A percentile compares a stretch with the other conserved stretches of the same genome.
Conservation (phyloP, 2,329 filamentous ascomycete species). For the Amauroascus verrucosus region DNA sequence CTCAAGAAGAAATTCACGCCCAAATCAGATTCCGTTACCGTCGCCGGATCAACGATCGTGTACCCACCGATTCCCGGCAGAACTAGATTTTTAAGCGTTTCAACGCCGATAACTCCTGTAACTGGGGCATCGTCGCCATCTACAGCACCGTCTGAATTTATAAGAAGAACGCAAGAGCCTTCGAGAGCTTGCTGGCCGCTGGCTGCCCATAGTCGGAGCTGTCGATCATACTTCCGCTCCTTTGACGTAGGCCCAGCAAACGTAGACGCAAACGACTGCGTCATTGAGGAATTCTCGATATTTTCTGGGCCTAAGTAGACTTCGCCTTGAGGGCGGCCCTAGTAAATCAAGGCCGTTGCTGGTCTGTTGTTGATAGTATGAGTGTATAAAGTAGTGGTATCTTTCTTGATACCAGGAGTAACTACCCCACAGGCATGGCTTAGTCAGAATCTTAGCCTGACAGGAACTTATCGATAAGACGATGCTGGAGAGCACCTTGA, state of each 20-base stretch:
- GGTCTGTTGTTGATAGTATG: neutral
- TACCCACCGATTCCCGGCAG: conserved; percentile 85
- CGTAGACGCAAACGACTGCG: conserved; percentile 28
- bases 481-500: too few species aligned
- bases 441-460: neutral
- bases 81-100: conserved; percentile 94
- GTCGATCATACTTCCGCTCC: conserved; percentile 80
- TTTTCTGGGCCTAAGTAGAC: neutral
- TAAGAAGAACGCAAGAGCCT: conserved; percentile 76
- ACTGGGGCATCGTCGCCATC: conserved; percentile 38
- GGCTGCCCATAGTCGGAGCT: conserved; percentile 90
- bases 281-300: conserved; percentile 20
- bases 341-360: neutral
- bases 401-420: neutral
- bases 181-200: conserved; percentile 84
- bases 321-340: neutral
- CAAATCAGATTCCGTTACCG: conserved; percentile 71
- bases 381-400: neutral
- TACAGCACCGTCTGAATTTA: conserved; percentile 55
- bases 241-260: conserved; percentile 47
- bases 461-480: neutral
- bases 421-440: neutral
- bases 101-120: conserved; percentile 75
- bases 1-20: conserved; percentile 97
- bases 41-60: conserved; percentile 72